Base-by-base conservation (phyloP, 306 rosid species). In the Castanea crenata region DNA sequence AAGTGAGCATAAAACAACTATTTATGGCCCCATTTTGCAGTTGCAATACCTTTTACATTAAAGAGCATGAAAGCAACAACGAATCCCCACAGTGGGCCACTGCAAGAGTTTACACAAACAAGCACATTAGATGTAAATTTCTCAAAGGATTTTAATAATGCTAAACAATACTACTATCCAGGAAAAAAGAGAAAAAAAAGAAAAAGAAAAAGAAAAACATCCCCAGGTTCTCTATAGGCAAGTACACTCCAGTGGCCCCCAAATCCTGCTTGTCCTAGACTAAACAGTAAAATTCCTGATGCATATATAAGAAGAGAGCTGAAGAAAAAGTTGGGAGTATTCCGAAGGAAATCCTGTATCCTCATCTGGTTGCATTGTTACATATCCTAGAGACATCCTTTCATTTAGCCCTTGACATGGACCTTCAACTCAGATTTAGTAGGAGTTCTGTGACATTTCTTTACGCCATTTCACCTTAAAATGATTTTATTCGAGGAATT, bases 1-100 rank as follows among this genome's bases (percentile, higher is more conserved):
- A 64, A 29, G 31, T 5, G 31, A 64, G 10, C 70, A 64, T 18
- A 67, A 44, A 59, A 54, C 64, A 75, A 34, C 69, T 73, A 62
- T 31, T 35, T 58, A 49, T 55, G 74, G 55, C 71, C 10, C 49
- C 79, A 54, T 79, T 75, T 76, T 71, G 56, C 12, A 25, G 55
- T 21, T 19, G 70, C 51, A 34, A 55, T 91, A 95, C 99, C 99
- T 88, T 91, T 93, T 74, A 95, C 81, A 61, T 95, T 92, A 80
- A 95, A 93, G 84, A 95, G 94, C 96, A 95, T 89, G 89, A 95
- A 95, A 59, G 89, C 94, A 34, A 95, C 96, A 38, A 95, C 99
- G 64, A 95, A 95, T 88, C 98, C 99, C 99, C 99, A 95, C 38
- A 95, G 87, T 8, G 83, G 97, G 70, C 89, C 97, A 51, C 99